Conservation (phyloP, 768 basidiomycete genomes). For the Holtermannia corniformis region DNA sequence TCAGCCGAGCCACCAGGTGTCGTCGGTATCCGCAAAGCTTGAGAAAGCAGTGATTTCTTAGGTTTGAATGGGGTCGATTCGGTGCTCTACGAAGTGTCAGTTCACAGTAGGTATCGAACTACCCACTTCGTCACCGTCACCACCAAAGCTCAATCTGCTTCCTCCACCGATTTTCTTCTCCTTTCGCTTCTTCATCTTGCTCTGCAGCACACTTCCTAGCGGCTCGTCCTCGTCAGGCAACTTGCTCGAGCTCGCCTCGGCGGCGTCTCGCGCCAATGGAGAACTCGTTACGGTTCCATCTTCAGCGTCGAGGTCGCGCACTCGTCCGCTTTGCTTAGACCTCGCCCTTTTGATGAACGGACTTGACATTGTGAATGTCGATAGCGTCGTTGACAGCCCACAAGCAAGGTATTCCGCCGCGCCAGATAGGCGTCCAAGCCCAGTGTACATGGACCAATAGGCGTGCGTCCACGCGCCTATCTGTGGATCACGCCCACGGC, state of each 20-base stretch:
- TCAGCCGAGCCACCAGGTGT: slow-evolving; percentile 3
- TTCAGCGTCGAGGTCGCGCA: slow-evolving; percentile 19
- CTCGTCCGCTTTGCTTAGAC: slow-evolving; percentile 25
- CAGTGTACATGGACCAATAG: too few relatives aligned
- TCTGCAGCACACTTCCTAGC: slow-evolving; percentile 24
- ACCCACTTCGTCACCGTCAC: slow-evolving; percentile 23
- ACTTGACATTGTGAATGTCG: background rate
- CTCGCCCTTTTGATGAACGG: slow-evolving; percentile 39
- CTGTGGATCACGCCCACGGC: too few relatives aligned
- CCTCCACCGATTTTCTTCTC: slow-evolving; percentile 15
- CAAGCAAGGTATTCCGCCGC: too few relatives aligned
- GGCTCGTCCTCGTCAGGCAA: slow-evolving; percentile 17
- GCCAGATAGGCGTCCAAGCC: too few relatives aligned
- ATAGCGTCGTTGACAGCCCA: background rate
- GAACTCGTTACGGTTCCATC: slow-evolving; percentile 1
- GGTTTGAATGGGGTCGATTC: slow-evolving; percentile 29
- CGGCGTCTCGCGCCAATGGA: background rate
- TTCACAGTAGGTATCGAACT: too few relatives aligned
- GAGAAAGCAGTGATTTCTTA: slow-evolving; percentile 32
- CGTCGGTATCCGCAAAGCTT: slow-evolving; percentile 26
- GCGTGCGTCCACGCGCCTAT: too few relatives aligned
- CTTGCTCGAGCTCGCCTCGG: slow-evolving; percentile 7
- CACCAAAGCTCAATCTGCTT: slow-evolving; percentile 34
- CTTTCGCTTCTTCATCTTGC: slow-evolving; percentile 30
- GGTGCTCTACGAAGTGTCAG: too few relatives aligned